Base-by-base conservation (phyloP, 2,329 filamentous ascomycete genomes). In the Ophiostoma tasmaniense region DNA sequence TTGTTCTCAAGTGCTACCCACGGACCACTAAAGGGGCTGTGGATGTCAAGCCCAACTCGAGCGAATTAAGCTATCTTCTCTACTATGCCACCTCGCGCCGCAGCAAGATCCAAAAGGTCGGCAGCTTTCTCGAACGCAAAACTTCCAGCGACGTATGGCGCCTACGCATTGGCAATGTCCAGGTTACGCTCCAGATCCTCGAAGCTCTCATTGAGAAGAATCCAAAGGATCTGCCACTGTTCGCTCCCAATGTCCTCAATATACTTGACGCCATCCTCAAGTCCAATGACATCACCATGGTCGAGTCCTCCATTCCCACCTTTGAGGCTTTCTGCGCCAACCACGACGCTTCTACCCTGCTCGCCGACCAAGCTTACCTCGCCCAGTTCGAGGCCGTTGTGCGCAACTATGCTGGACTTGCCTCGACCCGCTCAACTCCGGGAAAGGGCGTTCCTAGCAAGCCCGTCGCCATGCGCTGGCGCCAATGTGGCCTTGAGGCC, bases 1-100 rank as follows among this genome's bases (percentile, higher is more conserved):
- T 98, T 71, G 90, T 97, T 73, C 86, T 97, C 73, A 97, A 97
- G 82, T 98, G 94, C 83, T 99, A 97, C 79, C 95, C 95, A 55
- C 90, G 90, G 74, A 93, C 91, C 73, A 91, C 91, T 73, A 98
- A 97, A 81, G 92, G 92, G 67, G 89, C 91, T 72, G 90, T 93
- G 77, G 92, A 97, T 76, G 92, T 97, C 76, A 96, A 94, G 80
- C 93, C 95, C 62, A 98, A 98, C 80, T 92, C 92, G 73, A 96
- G 92, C 80, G 95, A 99, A 83, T 87, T 99, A 72, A 96, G 92
- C 80, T 98, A 98, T 78, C 87, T 99, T 73, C 87, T 98, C 68
- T 98, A 96, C 84, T 98, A 99, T 82, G 93, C 92, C 71, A 96
- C 91, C 77, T 97, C 93, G 74, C 91, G 94, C 71, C 89, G 92